Conservation (phyloP, 805 yeast species). For the Isabelozyma gotoi region DNA sequence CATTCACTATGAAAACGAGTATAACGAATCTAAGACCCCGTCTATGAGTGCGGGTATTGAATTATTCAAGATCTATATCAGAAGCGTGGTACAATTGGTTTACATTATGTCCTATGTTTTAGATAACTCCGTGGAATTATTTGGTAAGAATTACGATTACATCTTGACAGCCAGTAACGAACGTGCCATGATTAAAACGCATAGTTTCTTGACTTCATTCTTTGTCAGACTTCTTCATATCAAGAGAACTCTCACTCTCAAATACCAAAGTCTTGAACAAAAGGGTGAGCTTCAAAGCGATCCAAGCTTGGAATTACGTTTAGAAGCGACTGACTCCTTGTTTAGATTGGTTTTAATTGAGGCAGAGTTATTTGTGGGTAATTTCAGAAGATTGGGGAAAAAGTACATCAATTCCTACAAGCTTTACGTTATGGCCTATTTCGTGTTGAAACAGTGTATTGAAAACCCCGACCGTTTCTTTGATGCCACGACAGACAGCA, state of each 20-base stretch:
- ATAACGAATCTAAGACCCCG: slow-evolving; percentile 22
- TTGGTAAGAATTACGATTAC: slow-evolving; percentile 40
- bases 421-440: slow-evolving; percentile 40
- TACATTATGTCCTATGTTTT: slow-evolving; percentile 43
- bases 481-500: slow-evolving; percentile 25
- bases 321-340: slow-evolving; percentile 30
- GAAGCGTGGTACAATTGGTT: slow-evolving; percentile 40
- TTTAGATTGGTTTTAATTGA: slow-evolving; percentile 33
- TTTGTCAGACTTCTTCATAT: slow-evolving; percentile 40
- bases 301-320: slow-evolving; percentile 17
- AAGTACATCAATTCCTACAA: slow-evolving; percentile 41
- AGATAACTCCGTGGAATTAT: slow-evolving; percentile 41
- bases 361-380: slow-evolving; percentile 44
- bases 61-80: slow-evolving; percentile 39
- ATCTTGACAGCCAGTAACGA: slow-evolving; percentile 37
- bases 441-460: slow-evolving; percentile 41
- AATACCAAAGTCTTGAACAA: slow-evolving; percentile 2
- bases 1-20: slow-evolving; percentile 37
- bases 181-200: slow-evolving; percentile 40
- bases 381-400: slow-evolving; percentile 35
- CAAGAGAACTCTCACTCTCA: slow-evolving; percentile 29
- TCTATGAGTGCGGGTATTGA: slow-evolving; percentile 41
- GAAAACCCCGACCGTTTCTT: slow-evolving; percentile 38
- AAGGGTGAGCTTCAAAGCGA: slow-evolving; percentile 10
- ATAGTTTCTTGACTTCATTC: slow-evolving; percentile 36